A percentile compares a stretch with the other conserved stretches of the same genome.
Evolutionary conservation across 2,329 filamentous ascomycete genomes (phyloP).

Genomic region (Penicillium brasilianum): DNA sequence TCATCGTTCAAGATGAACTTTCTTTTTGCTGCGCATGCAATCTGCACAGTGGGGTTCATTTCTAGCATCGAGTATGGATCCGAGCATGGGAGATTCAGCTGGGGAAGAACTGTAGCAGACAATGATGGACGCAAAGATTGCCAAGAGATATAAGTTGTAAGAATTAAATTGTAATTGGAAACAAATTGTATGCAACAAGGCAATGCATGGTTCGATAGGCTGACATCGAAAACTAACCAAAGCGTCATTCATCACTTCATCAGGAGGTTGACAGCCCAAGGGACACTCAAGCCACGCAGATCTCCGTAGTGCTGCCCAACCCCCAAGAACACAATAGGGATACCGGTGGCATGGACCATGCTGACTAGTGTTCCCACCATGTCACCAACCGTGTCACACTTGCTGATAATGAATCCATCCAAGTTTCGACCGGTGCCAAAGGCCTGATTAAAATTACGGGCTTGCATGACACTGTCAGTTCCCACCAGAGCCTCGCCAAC

Average conservation of each 20-base stretch:
- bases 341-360: slow-evolving; percentile 95
- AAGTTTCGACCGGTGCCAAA: slow-evolving; percentile 81
- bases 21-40: neutral
- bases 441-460: slow-evolving; percentile 91
- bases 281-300: slow-evolving; percentile 67
- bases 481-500: slow-evolving; percentile 92
- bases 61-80: neutral
- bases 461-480: slow-evolving; percentile 93
- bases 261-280: slow-evolving; percentile 65
- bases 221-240: neutral
- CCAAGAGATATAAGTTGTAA: neutral
- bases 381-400: slow-evolving; percentile 98
- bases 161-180: neutral
- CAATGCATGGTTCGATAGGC: neutral
- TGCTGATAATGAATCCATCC: slow-evolving; percentile 97
- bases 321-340: slow-evolving; percentile 91
- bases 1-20: neutral
- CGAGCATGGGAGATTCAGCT: neutral
- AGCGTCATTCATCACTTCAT: slow-evolving; percentile 53
- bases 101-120: neutral
- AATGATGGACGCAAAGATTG: neutral
- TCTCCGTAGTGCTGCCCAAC: slow-evolving; percentile 72
- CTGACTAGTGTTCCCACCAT: slow-evolving; percentile 97
- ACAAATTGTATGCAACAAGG: neutral
- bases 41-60: neutral